These are phyloP conservation scores for Yarrowia alimentaria DNA, from an alignment of 805 yeast species.

Conservation along the genomic window DNA sequence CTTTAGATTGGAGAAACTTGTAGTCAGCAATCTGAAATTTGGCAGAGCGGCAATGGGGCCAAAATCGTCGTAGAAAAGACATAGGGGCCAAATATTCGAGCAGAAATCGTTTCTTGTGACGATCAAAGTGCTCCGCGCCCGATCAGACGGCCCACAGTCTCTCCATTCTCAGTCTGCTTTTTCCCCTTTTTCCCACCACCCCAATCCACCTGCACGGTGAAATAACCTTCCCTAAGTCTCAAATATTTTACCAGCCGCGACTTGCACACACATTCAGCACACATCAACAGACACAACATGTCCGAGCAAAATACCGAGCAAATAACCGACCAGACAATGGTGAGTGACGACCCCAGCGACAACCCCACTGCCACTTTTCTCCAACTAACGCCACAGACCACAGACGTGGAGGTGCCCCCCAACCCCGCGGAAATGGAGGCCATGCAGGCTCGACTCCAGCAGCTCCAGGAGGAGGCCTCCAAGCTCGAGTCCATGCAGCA, in stretches of 20 bases:
- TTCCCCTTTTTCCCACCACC: not conserved
- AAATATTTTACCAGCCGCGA: conserved; percentile 5
- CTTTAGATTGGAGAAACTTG: too few species aligned
- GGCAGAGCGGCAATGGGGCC: too few species aligned
- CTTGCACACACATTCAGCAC: not conserved
- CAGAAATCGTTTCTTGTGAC: too few species aligned
- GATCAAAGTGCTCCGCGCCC: too few species aligned
- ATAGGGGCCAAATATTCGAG: too few species aligned
- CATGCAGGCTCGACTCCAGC: conserved; percentile 49
- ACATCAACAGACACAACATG: not conserved
- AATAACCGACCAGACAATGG: conserved; percentile 23
- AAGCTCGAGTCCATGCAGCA: conserved; percentile 59
- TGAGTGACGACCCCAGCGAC: conserved; percentile 13
- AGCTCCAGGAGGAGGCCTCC: conserved; percentile 64
- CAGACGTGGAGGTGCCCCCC: conserved; percentile 6
- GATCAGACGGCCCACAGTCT: too few species aligned
- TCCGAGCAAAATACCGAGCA: conserved; percentile 6
- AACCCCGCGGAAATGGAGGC: conserved; percentile 34
- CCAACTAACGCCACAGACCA: conserved; percentile 23
- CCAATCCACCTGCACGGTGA: too few species aligned
- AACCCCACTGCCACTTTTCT: conserved; percentile 7
- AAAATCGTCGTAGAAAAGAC: too few species aligned
- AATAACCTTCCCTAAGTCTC: too few species aligned
- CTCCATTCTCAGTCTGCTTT: not conserved
- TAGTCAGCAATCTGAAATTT: too few species aligned